Percentiles rank a stretch among this genome's conserved stretches.
Conservation (phyloP, 1,139 yeast genomes). For the Kluyveromyces marxianus region DNA sequence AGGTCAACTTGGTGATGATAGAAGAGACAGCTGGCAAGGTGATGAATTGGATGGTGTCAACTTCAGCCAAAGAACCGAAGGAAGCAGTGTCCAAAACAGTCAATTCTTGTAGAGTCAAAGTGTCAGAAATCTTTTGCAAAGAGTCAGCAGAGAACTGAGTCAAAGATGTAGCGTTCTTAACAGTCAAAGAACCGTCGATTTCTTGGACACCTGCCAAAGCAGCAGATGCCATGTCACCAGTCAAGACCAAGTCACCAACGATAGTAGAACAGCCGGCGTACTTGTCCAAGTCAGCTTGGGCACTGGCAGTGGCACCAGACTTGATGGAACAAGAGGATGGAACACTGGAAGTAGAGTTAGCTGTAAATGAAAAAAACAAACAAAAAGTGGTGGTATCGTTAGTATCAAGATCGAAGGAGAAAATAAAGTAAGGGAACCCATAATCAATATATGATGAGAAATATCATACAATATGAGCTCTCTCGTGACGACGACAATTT, state of each 20-base stretch:
- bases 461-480: too few relatives aligned
- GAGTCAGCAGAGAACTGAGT: constrained; percentile 66
- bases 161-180: constrained; percentile 60
- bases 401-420: constrained; percentile 1
- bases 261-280: constrained; percentile 72
- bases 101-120: constrained; percentile 53
- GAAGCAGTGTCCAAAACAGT: constrained; percentile 62
- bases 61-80: constrained; percentile 73
- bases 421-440: too few relatives aligned
- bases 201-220: constrained; percentile 54
- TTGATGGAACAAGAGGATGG: constrained; percentile 37
- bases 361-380: background rate
- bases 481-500: too few relatives aligned
- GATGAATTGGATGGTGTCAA: constrained; percentile 68
- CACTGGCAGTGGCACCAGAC: constrained; percentile 61
- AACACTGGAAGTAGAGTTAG: constrained; percentile 28
- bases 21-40: constrained; percentile 75
- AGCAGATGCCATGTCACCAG: constrained; percentile 54
- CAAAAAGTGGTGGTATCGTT: background rate
- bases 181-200: constrained; percentile 66
- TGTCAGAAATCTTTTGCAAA: constrained; percentile 67
- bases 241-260: constrained; percentile 67
- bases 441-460: too few relatives aligned
- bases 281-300: constrained; percentile 68
- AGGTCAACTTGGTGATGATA: constrained; percentile 68